These are phyloP conservation scores for Aspergillus eucalypticola DNA, from an alignment of 2,329 filamentous ascomycete genomes.

Conservation along the genomic window DNA sequence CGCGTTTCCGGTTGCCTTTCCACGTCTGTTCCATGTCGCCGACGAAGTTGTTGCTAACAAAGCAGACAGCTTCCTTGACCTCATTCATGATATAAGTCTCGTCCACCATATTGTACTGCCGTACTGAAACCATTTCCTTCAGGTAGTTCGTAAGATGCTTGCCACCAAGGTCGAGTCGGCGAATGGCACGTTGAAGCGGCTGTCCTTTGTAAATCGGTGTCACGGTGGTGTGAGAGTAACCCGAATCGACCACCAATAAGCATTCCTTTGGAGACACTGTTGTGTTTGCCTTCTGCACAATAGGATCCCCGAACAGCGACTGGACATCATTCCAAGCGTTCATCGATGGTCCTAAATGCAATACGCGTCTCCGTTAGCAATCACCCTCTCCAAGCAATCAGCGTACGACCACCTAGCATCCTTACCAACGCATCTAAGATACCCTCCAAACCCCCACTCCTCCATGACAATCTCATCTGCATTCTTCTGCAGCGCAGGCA, in stretches of 20 bases:
- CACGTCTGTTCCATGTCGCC: conserved; percentile 77
- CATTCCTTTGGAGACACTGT: conserved; percentile 67
- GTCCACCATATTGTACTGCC: conserved; percentile 94
- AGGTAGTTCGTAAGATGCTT: conserved; percentile 93
- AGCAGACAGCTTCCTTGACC: conserved; percentile 89
- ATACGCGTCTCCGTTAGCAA: not conserved
- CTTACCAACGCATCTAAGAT: conserved; percentile 72
- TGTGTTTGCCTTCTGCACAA: conserved; percentile 42
- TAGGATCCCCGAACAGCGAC: conserved; percentile 64
- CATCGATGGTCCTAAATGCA: conserved; percentile 63
- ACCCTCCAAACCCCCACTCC: conserved; percentile 89
- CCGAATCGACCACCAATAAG: conserved; percentile 84
- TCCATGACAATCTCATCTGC: conserved; percentile 98
- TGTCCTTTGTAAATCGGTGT: conserved; percentile 81
- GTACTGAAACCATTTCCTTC: conserved; percentile 81
- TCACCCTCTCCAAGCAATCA: too few relatives aligned
- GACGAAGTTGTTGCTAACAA: conserved; percentile 74
- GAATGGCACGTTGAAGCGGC: conserved; percentile 76
- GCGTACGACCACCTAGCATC: conserved; percentile 27
- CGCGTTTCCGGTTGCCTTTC: conserved; percentile 66
- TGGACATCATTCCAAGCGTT: conserved; percentile 82
- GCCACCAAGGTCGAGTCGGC: conserved; percentile 85
- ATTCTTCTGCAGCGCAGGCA: conserved; percentile 79
- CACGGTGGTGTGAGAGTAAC: conserved; percentile 89
- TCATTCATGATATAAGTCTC: conserved; percentile 93